Percentiles rank a stretch among this genome's conserved stretches.
Conservation (phyloP, 2,329 filamentous ascomycete genomes). For the Colletotrichum sp. region DNA sequence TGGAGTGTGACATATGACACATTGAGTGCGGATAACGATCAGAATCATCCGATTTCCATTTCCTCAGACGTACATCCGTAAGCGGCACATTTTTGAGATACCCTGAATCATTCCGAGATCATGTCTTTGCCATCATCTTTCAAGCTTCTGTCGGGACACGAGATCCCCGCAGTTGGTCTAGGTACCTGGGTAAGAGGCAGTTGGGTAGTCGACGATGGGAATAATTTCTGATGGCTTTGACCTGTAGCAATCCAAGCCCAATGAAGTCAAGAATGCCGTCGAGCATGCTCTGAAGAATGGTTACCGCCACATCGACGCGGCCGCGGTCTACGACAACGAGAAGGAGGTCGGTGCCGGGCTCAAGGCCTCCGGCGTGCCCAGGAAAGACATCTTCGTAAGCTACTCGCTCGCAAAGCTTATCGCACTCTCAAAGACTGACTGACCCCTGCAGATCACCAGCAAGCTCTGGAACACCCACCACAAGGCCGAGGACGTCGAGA, state of each 20-base stretch:
- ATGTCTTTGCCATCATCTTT: conserved; percentile 28
- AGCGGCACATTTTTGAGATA: background rate
- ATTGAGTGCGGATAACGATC: background rate
- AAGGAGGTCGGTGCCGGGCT: conserved; percentile 56
- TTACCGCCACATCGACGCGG: conserved; percentile 65
- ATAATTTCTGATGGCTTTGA: background rate
- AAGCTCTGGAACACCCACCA: conserved; percentile 40
- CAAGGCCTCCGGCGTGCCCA: conserved; percentile 46
- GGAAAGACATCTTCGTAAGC: conserved; percentile 51
- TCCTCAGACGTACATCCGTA: background rate
- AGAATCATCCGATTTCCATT: background rate
- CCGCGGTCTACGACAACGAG: conserved; percentile 69
- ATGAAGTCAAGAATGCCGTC: conserved; percentile 49
- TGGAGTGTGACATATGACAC: background rate
- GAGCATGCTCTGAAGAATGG: conserved; percentile 59
- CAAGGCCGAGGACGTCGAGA: conserved; percentile 28
- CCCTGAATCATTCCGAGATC: background rate
- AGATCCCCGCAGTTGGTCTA: conserved; percentile 34
- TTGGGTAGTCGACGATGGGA: fast-evolving
- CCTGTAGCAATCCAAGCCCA: conserved; percentile 53
- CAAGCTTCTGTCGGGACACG: conserved; percentile 34
- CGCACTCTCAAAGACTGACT: too few species aligned
- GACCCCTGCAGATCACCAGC: conserved; percentile 19
- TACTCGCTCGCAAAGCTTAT: background rate
- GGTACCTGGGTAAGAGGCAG: conserved; percentile 33